Conservation (phyloP, 306 rosid genomes). For the Prosopis cineraria region DNA sequence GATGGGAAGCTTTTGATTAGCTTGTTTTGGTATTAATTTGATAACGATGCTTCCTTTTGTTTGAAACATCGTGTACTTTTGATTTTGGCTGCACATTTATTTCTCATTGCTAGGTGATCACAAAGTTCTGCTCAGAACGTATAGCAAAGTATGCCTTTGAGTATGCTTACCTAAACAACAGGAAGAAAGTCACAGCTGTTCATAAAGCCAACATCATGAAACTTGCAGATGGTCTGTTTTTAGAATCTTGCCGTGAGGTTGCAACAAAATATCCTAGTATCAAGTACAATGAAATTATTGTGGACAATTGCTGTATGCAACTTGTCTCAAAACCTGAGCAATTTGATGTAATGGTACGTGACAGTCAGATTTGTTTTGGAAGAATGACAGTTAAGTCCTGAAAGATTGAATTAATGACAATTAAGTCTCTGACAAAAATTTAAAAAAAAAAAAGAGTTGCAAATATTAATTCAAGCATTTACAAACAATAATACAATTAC, state of each 20-base stretch:
- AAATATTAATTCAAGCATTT: no score
- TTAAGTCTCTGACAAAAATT: no score
- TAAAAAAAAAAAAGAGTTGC: no score
- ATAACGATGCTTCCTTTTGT: not conserved
- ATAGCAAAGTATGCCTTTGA: slow-evolving; percentile 41
- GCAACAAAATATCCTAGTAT: slow-evolving; percentile 64
- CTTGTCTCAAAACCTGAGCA: slow-evolving; percentile 46
- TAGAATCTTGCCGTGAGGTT: slow-evolving; percentile 45
- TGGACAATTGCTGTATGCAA: slow-evolving; percentile 42
- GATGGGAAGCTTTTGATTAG: not conserved
- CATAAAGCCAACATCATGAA: slow-evolving; percentile 44
- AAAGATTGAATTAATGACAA: no score
- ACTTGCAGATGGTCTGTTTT: slow-evolving; percentile 44
- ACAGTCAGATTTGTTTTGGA: not conserved
- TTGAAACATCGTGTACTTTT: not conserved
- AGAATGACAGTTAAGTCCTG: no score
- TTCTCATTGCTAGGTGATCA: slow-evolving; percentile 39
- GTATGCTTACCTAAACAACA: slow-evolving; percentile 43
- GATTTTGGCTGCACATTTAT: not conserved
- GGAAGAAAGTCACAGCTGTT: slow-evolving; percentile 39
- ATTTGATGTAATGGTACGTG: slow-evolving; percentile 40
- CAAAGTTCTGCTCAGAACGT: slow-evolving; percentile 42
- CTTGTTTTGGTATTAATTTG: not conserved
- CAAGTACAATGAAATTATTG: slow-evolving; percentile 62
- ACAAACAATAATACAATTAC: no score